These are phyloP conservation scores for Suillus clintonianus DNA, from an alignment of 768 basidiomycete species.

Conservation along the genomic window DNA sequence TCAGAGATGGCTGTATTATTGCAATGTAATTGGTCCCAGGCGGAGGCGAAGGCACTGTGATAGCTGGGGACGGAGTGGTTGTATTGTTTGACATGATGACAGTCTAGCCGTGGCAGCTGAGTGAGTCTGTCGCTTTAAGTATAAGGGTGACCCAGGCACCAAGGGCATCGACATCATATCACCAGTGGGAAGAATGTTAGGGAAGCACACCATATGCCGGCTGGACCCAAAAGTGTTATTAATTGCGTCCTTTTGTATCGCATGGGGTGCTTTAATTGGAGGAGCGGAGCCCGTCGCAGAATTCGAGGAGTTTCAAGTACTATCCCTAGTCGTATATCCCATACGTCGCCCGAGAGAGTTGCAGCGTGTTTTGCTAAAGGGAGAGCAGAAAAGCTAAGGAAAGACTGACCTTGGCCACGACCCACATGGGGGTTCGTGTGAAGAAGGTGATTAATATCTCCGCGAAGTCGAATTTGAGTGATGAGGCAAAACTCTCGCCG, in stretches of 20 bases:
- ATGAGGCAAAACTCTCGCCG: no score
- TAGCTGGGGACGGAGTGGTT: background rate
- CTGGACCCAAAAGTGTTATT: background rate
- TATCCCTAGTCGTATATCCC: background rate
- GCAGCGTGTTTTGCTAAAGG: background rate
- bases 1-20: conserved; percentile 4
- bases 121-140: background rate
- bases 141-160: background rate
- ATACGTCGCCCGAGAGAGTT: background rate
- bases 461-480: background rate
- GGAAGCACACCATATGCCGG: background rate
- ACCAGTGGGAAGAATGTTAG: background rate
- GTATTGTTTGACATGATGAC: background rate
- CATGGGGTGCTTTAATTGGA: background rate
- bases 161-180: background rate
- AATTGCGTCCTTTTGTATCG: background rate
- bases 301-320: background rate
- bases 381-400: background rate
- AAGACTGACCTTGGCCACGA: background rate
- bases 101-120: background rate
- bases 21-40: conserved; percentile 6
- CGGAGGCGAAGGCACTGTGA: background rate
- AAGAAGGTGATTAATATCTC: no score
- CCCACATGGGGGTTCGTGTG: background rate
- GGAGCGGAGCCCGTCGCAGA: background rate